Base-by-base conservation (phyloP, 139 green algal genomes). In the Auxenochlorella protothecoides region DNA sequence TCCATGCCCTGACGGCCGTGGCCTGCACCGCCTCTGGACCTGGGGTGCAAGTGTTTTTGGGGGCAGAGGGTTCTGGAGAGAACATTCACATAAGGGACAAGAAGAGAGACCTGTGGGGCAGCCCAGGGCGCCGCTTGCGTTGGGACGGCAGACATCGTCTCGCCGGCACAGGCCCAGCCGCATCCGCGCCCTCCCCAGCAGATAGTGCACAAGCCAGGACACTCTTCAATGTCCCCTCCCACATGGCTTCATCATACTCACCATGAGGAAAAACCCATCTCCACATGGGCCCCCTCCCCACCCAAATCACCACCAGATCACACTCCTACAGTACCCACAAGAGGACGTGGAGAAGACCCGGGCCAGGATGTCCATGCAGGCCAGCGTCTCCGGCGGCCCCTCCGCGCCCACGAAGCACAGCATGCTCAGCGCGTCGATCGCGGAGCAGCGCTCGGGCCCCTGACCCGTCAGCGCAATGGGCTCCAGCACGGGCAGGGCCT, bases 1-100 rank as follows among this genome's bases (percentile, higher is more conserved):
- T 67, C 86, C 85, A 93, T 59, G 76, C 77, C 5, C 84, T 76
- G 16, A 92, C 63, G 3, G 85, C 85, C 0, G 86, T 73, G 5
- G 71, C 73, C 51, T 71, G 52, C 59, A 78, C 65, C 44, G 44
- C 27, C 60, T 55, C 12, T 4, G 10, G 13, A 5, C 70, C 70
- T 76, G 70, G 61, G 63, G 15, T 14, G 9, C 10, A 67, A 13
- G 59, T 13, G 13, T n/a, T n/a, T 64, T 64, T 2, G 12, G 12
- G 59, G 12, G 12, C 12, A n/a, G 59, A 64, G 13, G 12, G 12
- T n/a, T 64, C 59, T 64, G 12, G 59, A 12, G 59, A 12, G 13
- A 64, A 13, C 2, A n/a, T 64, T 12, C 59, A 64, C 13, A 44
- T 44, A 44, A 44, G 27, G 27, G 27, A 44, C 27, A 44, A 44